Base-by-base conservation (phyloP, 805 yeast species). In the Ogataea thermomethanolica region DNA sequence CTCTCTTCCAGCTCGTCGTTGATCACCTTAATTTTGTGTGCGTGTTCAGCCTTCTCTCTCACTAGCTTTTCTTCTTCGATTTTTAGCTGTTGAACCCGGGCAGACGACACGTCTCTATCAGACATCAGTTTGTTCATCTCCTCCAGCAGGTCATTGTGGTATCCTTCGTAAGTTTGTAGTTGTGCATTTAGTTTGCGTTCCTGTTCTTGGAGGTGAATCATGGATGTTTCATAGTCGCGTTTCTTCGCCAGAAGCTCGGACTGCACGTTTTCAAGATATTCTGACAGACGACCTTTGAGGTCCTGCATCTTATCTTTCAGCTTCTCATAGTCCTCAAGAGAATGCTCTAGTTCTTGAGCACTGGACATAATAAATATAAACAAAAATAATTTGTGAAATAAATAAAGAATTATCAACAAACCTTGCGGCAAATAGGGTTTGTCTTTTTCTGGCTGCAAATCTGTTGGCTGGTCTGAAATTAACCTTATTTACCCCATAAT, bases 1-100 rank as follows among this genome's bases (percentile, higher is more conserved):
- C 51, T 54, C 7, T 37, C 30, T 7, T 49, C 50, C 1, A 63
- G 51, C 10, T 58, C 57, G 4, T 39, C 34, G 20, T 58, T 54
- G 8, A 65, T 43, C 14, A 52, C 55, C 9, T 43, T 49, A 8
- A 71, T 56, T 25, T 68, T 65, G 5, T 41, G 35, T 21, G 44
- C 44, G 29, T 53, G 49, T 12, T 54, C 53, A 4, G 41, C 42
- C 37, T 59, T 63, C 29, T 58, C 59, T 10, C 53, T 49, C 11
- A 53, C 33, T 25, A 71, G 49, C 15, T 55, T 50, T 15, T 60
- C 60, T 30, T 70, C 65, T 33, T 70, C 70, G 7, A 54, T 37
- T 20, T 54, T 49, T 39, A 73, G 56, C 25, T 67, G 71, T 37
- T 67, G 66, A 6, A 70, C 68, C 43, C 69, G 66, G 3, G 53